A percentile compares a stretch with the other conserved stretches of the same genome.
Conservation (phyloP, 495 filamentous ascomycete species). For the Ramalina intermedia region DNA sequence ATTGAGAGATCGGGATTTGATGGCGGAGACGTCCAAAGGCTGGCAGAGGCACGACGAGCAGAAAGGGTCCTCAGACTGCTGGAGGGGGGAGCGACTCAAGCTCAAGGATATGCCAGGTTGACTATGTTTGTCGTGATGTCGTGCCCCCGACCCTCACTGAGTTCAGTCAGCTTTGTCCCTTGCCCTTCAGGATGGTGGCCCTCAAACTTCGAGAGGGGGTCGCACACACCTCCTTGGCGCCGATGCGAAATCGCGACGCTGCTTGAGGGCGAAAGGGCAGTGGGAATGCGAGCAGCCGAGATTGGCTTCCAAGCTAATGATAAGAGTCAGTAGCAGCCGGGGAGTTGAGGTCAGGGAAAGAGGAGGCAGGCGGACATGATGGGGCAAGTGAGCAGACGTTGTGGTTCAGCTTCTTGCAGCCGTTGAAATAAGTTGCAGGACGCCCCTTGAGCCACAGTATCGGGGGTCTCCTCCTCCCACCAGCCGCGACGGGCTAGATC, state of each 20-base stretch:
- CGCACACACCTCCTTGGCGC: conserved; percentile 4
- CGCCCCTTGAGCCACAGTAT: not conserved
- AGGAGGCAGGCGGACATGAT: not conserved
- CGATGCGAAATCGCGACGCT: not conserved
- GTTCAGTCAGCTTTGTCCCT: too few relatives aligned
- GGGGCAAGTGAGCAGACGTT: not conserved
- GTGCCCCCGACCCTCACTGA: too few relatives aligned
- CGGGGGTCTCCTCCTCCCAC: not conserved
- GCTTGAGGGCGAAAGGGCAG: not conserved
- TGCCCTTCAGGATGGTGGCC: not conserved
- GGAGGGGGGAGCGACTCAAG: too few relatives aligned
- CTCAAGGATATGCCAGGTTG: too few relatives aligned
- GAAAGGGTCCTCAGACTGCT: too few relatives aligned
- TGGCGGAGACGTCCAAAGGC: too few relatives aligned
- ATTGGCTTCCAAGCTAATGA: not conserved
- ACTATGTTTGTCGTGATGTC: too few relatives aligned
- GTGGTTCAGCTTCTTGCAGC: not conserved
- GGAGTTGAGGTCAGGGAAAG: not conserved
- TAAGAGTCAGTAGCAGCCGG: not conserved
- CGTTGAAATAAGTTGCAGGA: not conserved
- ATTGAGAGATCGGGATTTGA: too few relatives aligned
- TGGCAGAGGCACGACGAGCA: too few relatives aligned
- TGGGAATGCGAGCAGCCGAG: not conserved
- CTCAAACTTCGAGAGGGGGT: not conserved
- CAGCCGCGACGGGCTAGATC: not conserved